Base-by-base conservation (phyloP, 2,329 filamentous ascomycete genomes). In the Diaporthe ampelina region DNA sequence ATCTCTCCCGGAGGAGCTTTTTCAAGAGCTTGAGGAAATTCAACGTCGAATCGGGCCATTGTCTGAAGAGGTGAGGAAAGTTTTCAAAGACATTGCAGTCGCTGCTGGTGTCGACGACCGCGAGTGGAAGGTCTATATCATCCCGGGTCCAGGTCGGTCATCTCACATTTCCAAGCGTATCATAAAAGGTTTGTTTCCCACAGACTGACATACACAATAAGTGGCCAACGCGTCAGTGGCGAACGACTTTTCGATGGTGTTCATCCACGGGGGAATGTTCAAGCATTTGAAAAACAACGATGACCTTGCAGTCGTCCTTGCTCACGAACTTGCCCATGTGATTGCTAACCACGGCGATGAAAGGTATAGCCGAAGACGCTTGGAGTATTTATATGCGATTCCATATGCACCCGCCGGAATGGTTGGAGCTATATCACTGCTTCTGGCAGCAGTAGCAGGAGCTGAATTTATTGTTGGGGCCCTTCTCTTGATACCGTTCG, bases 281-380 rank as follows among this genome's bases (percentile, higher is more conserved):
- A 54, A 15, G 50, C 50, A 54, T 54, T 29, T 54, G 4, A 54
- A 54, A 15, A 13, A 6, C 11, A 10, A 54, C 24, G 50, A 54
- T 29, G 50, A 54, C 17, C 50, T 54, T 54, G 50, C 24, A 26
- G 50, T 54, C 50, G 50, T 54, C 50, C 50, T 54, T 54, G 50
- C 50, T 6, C 50, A 54, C 50, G 50, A 54, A 29, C 50, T 54
- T 54, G 50, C 24, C 24, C 50, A 29, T 24, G 50, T 54, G 8
- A 54, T 54, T 26, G 50, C 50, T 15, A 54, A 29, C 13, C 50
- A 54, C 24, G 50, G 17, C 1, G 50, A 29, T 54, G 13, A 54
- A 29, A 54, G 50, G 26, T 15, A 29, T 54, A 54, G 50, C 50
- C 50, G 50, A 17, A 15, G 7, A 13, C 6, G 13, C n/a, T 29